Evolutionary conservation across 2,329 filamentous ascomycete species (phyloP), one percentile per base, ranked within the genome.

Genomic region (Penicillium sp.): DNA sequence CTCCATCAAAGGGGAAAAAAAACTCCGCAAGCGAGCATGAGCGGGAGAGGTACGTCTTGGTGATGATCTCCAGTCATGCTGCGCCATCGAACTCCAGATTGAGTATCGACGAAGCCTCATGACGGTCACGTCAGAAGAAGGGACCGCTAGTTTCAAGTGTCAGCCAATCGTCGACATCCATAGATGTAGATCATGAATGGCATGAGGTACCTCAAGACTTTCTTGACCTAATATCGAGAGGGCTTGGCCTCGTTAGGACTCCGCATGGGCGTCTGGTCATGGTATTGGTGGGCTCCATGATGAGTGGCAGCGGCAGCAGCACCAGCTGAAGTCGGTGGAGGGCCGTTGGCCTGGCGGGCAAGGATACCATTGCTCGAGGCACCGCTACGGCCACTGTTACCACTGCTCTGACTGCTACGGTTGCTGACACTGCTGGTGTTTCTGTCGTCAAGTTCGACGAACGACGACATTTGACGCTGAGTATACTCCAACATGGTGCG

Each of bases 401-500:
- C 65, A 52, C 71, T 73, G 60, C 69, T 72, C 47, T 69, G 65
- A 54, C 69, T 73, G 56, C 67, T 73, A 53, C 67, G 68, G 52
- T 67, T 71, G 51, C 58, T 66, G 15, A 45, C 45, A 20, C 55
- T 58, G 28, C 56, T 53, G 34, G 59, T 59, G n/a, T 59, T 57
- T 22, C 55, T 57, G 17, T 66, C 60, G 22, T 73, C 69, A 14
- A 61, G 55, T 34, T 71, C 69, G 42, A 69, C 66, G 55, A 76
- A 76, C 4, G 67, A 64, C 2, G 71, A 71, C 67, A 76, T 74
- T 45, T 75, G 73, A 31, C 69, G 72, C 41, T 76, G 73, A 14
- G 75, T 76, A 51, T 77, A 74, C 47, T 74, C 67, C 41, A 76
- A 66, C 75, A 77, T 76, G 53, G 73, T 68, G 25, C 73, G 73